Evolutionary conservation across 805 yeast genomes (phyloP), one percentile per base, ranked within the genome.

Genomic region (Saturnispora besseyi): DNA sequence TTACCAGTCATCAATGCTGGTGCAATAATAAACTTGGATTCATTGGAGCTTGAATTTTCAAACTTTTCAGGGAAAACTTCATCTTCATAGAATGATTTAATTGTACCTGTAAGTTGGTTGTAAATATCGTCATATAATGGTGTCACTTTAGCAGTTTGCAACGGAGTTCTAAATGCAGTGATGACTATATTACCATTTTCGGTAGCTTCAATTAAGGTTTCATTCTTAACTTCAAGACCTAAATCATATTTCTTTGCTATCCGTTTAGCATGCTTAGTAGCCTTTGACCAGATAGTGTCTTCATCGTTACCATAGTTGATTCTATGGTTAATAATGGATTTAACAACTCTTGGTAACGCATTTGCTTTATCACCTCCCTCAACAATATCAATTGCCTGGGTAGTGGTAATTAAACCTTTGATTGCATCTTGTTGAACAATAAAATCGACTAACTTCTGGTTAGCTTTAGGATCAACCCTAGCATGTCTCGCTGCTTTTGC

Each of bases 361-460:
- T 86, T 86, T 26, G 82, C 73, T 65, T 86, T 86, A 51, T 80
- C 75, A 41, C 95, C 95, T 29, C 93, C 93, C 11, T 66, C 60
- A 52, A 87, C 71, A 24, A 82, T 72, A 58, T 83, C 88, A 43
- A 76, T 72, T 0, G 91, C 84, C 63, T 80, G 87, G 4, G 87
- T 74, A 0, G 91, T 84, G 48, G 73, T 69, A 24, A 82, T 65
- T 46, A 75, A 61, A 53, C 73, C 77, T 51, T 70, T 64, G 34
- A 56, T 51, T 31, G 51, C 48, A n/a, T 11, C 28, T 22, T 61
- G 58, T 6, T 51, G 41, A 12, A 53, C 53, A 48, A 58, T 61
- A 51, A 45, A 68, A 28, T 67, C 58, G 45, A 68, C 44, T 18
- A 77, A 68, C 10, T 57, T 53, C 3, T 62, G 46, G 49, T 70